phyloP scores from a whole-genome alignment of 345 rosid species.

The Corchorus capsularis region DNA sequence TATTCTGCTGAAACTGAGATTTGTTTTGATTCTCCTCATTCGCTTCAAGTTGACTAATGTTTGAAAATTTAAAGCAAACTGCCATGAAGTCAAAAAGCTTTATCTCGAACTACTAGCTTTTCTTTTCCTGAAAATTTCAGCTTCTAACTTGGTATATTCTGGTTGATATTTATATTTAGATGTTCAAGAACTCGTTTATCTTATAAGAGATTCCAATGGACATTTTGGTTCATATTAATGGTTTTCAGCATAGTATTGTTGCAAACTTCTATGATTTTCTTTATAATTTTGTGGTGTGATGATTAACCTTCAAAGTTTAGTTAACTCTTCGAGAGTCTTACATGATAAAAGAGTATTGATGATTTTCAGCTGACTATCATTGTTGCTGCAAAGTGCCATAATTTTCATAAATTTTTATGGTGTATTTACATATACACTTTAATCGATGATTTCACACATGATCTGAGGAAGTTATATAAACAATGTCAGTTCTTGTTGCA shows the following conservation, averaged over 20 bases:
- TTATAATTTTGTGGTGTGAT: not conserved
- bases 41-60: not conserved
- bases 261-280: not conserved
- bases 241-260: not conserved
- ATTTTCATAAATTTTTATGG: not conserved
- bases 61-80: not conserved
- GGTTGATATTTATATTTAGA: not conserved
- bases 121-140: not conserved
- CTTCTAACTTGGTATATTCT: not conserved
- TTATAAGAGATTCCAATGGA: not conserved
- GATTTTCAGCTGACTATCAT: not conserved
- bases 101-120: not conserved
- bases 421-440: not conserved
- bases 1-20: not conserved
- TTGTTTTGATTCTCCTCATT: not conserved
- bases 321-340: not conserved
- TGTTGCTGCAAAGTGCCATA: not conserved
- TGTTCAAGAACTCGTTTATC: not conserved
- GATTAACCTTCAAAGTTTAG: not conserved
- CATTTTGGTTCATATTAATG: not conserved
- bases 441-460: conserved; percentile 1
- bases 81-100: not conserved
- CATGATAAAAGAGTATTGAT: not conserved
- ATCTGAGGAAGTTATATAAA: not conserved
- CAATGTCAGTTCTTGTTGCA: not conserved